Base-by-base conservation (phyloP, 306 rosid genomes). In the Cicer pinnatifidum region DNA sequence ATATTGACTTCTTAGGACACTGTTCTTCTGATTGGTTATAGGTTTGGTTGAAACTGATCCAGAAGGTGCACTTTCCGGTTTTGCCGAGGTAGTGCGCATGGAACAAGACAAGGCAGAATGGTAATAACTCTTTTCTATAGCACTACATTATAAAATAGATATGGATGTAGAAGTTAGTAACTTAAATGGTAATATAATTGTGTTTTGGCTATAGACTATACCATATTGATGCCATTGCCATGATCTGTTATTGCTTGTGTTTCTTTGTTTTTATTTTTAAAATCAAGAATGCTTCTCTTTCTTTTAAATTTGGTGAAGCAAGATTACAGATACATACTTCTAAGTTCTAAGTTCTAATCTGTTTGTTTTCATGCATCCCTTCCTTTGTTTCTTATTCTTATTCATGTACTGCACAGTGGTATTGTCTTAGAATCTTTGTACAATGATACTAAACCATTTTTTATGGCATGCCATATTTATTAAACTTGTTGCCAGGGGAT, bases 61-160 rank as follows among this genome's bases (percentile, higher is more conserved):
- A 4, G 95, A 91, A 88, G 97, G 81, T 75, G 97, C 98, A 46
- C 97, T 94, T 63, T 67, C 91, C 63, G 98, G 98, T 48, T 94
- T 94, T 78, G 82, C 88, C 12, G 95, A 91, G 86, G 98, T 94
- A 23, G 90, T 94, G 57, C 72, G 78, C 51, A 94, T 94, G 98
- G 97, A 94, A 71, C 92, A 88, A 37, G 98, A 89, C 33, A 94
- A 94, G 84, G 97, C 98, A 13, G 97, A 91, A 80, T 94, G 98
- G 97, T 94, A 80, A 77, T 84, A 57, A 48, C 39, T 65, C 73
- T 78, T 11, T 57, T 44, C 20, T 75, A 51, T 44, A n/a, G 43
- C 75, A 77, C 76, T 62, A 40, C 17, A 5, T 39, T 9, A 7
- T 74, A 39, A 65, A 73, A 50, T 16, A 57, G 9, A 46, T 15